phyloP scores from a whole-genome alignment of 495 filamentous ascomycete species.

The Neurospora tetrasperma region DNA sequence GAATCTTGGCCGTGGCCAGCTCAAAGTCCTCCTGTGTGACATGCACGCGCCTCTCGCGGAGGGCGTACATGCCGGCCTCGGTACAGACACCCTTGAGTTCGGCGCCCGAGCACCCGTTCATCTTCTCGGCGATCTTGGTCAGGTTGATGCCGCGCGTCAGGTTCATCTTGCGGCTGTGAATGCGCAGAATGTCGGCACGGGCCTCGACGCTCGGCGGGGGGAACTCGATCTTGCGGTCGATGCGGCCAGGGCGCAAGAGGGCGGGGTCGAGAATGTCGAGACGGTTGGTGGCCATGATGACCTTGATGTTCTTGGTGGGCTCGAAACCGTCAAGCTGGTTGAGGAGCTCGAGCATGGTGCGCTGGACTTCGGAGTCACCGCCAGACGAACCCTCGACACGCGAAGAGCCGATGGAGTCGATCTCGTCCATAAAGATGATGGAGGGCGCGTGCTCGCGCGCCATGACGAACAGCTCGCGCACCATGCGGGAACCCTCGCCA shows the following conservation, averaged over 20 bases:
- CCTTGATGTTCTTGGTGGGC: slow-evolving; percentile 99
- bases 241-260: slow-evolving; percentile 83
- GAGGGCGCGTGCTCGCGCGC: slow-evolving; percentile 96
- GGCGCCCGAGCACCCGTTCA: slow-evolving; percentile 96
- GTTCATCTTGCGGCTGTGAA: slow-evolving; percentile 97
- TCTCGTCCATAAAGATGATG: slow-evolving; percentile 99
- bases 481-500: slow-evolving; percentile 95
- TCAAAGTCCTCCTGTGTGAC: slow-evolving; percentile 99
- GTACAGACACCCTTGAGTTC: slow-evolving; percentile 97
- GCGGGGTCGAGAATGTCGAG: slow-evolving; percentile 96
- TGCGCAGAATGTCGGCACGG: slow-evolving; percentile 92
- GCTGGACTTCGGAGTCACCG: slow-evolving; percentile 97
- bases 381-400: slow-evolving; percentile 91
- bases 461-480: slow-evolving; percentile 98
- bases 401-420: slow-evolving; percentile 95
- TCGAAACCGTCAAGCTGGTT: slow-evolving; percentile 99
- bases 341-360: slow-evolving; percentile 96
- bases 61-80: slow-evolving; percentile 94
- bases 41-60: slow-evolving; percentile 89
- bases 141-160: slow-evolving; percentile 95
- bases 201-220: slow-evolving; percentile 95
- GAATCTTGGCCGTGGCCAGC: slow-evolving; percentile 94
- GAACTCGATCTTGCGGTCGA: slow-evolving; percentile 99
- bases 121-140: slow-evolving; percentile 97
- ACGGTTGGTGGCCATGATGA: slow-evolving; percentile 99